A percentile compares a stretch with the other conserved stretches of the same genome.
phyloP scores from a whole-genome alignment of 2,329 filamentous ascomycete species.

The Fusarium algeriense region DNA sequence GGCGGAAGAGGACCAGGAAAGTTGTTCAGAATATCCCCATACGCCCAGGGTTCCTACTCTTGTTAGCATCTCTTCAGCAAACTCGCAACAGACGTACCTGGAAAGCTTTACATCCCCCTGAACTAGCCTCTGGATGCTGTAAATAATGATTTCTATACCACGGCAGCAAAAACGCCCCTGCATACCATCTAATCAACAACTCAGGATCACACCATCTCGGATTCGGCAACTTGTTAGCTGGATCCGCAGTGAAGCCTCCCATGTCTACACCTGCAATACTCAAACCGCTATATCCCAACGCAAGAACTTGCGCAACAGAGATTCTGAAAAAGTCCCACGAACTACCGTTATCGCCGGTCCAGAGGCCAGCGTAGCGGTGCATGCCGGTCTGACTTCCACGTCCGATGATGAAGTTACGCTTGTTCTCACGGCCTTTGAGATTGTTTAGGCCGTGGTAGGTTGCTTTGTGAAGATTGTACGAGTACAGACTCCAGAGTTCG shows the following conservation, averaged over 20 bases:
- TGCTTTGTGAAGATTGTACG: constrained; percentile 10
- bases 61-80: fast-evolving
- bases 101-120: not conserved
- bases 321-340: constrained; percentile 10
- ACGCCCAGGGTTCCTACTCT: not conserved
- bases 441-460: constrained; percentile 1
- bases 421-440: constrained; percentile 2
- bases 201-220: constrained; percentile 1
- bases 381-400: constrained; percentile 5
- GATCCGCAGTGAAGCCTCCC: constrained; percentile 1
- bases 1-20: not conserved
- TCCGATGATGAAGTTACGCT: constrained; percentile 12
- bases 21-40: not conserved
- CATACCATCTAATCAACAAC: constrained; percentile 6
- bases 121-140: not conserved
- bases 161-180: not conserved
- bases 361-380: not conserved
- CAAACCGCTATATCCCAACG: not conserved
- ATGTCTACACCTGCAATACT: not conserved
- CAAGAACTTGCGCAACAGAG: constrained; percentile 8
- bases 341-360: constrained; percentile 11
- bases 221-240: not conserved
- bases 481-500: constrained; percentile 4
- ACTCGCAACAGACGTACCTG: not conserved
- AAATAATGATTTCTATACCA: constrained; percentile 13